These are phyloP conservation scores for Aspergillus candidus DNA, from an alignment of 2,329 filamentous ascomycete species.

Conservation along the genomic window DNA sequence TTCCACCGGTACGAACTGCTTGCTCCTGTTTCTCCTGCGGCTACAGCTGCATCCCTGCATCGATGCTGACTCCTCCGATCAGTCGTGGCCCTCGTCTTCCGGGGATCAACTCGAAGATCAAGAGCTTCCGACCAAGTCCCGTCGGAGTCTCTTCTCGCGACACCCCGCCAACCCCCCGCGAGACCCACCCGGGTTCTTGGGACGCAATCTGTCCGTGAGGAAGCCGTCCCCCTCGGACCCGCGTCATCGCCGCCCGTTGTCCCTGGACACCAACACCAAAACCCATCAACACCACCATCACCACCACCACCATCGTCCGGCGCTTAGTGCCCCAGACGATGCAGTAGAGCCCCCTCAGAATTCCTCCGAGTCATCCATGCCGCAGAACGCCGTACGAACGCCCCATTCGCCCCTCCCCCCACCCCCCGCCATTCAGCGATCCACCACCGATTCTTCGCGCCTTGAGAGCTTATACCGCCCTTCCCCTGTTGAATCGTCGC, in stretches of 20 bases:
- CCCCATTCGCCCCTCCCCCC: constrained; percentile 11
- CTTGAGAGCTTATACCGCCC: constrained; percentile 16
- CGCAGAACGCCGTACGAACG: constrained; percentile 13
- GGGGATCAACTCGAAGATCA: constrained; percentile 11
- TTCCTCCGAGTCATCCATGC: constrained; percentile 16
- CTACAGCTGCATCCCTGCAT: constrained; percentile 6
- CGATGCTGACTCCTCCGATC: constrained; percentile 21
- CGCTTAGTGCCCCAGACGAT: constrained; percentile 14
- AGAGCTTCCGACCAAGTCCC: constrained; percentile 19
- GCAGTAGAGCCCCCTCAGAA: constrained; percentile 12
- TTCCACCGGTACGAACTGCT: constrained; percentile 9
- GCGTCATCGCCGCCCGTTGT: constrained; percentile 9
- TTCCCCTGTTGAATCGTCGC: constrained; percentile 17
- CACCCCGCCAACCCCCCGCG: constrained; percentile 13
- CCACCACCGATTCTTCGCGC: constrained; percentile 22
- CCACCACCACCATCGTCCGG: constrained; percentile 13
- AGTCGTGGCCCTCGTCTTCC: constrained; percentile 18
- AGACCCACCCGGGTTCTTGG: constrained; percentile 20
- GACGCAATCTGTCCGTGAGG: constrained; percentile 24
- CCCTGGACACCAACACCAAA: constrained; percentile 7
- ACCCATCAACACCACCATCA: constrained; percentile 10
- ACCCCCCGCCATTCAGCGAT: constrained; percentile 17
- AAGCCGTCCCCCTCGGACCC: constrained; percentile 14
- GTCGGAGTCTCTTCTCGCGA: constrained; percentile 17
- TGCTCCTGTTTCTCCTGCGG: constrained; percentile 4